Evolutionary conservation across 345 rosid genomes (phyloP), one percentile per base, ranked within the genome.

Genomic region (Eucalyptus viminalis): DNA sequence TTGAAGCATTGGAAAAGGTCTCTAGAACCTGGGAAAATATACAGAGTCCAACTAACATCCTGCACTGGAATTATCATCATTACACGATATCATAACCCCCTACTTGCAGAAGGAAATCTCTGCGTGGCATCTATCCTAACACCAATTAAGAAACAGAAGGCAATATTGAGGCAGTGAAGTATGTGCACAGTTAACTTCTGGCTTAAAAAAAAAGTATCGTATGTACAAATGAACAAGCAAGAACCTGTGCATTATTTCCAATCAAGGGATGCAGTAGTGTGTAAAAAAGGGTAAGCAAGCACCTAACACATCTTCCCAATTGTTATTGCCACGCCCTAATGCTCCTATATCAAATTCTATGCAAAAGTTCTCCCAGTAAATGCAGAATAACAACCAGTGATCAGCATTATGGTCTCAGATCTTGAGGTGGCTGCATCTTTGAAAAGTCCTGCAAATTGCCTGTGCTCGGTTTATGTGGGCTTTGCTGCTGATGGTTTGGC

Each of bases 401-500:
- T 37, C 47, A 76, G 45, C 83, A 6, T 76, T 76, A 19, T 37
- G 47, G 47, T 76, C 83, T 22, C 15, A 7, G 83, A 37, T 37
- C 83, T 76, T 6, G 27, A 19, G 83, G 47, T 21, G 83, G 27
- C 2, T 37, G 83, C 83, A 19, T 37, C 27, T 43, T 76, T 37
- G 83, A 76, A 10, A 37, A 76, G 45, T 76, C 83, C 83, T 21
- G 47, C 47, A 21, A 37, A 37, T 37, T 40, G 27, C 83, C 87
- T 40, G 67, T 50, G 60, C 67, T 49, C 22, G 49, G 37, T 83
- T 90, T 91, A 50, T 87, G 50, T 15, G 27, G 87, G 88, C 88
- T 91, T 88, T 89, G 90, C 45, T 24, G 90, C 60, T 67, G 91
- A 37, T 88, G 91, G 47, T 92, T 91, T 49, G 47, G 80, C 40